A percentile compares a stretch with the other conserved stretches of the same genome.
Conservation (phyloP, 306 rosid genomes). For the Vigna nakashimae region DNA sequence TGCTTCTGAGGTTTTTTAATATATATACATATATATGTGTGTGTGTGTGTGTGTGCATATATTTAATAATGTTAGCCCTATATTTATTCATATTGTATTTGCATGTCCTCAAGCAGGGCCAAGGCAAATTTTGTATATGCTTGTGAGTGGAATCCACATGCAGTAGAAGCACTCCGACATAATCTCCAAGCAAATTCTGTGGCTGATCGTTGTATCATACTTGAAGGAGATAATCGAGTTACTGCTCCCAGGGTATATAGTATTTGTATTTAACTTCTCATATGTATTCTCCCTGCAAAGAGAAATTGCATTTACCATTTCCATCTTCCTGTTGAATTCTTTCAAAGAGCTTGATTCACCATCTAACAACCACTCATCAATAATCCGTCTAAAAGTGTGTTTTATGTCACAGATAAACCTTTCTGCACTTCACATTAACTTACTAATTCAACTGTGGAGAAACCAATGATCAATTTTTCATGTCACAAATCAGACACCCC, state of each 20-base stretch:
- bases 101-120: slow-evolving; percentile 71
- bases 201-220: slow-evolving; percentile 68
- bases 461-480: slow-evolving; percentile 24
- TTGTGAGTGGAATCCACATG: slow-evolving; percentile 96
- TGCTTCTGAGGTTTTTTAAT: slow-evolving; percentile 15
- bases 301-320: slow-evolving; percentile 2
- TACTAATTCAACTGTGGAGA: neutral
- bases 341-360: neutral
- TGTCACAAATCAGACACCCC: neutral
- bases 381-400: slow-evolving; percentile 19
- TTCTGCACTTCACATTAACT: neutral
- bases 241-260: slow-evolving; percentile 79
- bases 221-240: slow-evolving; percentile 84
- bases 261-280: slow-evolving; percentile 7
- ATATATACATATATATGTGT: neutral
- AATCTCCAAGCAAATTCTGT: slow-evolving; percentile 79
- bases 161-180: slow-evolving; percentile 75
- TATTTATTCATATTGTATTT: slow-evolving; percentile 32
- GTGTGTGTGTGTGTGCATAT: no score
- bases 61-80: neutral
- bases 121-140: slow-evolving; percentile 84
- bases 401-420: neutral
- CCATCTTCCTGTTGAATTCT: neutral
- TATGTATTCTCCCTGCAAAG: slow-evolving; percentile 32
- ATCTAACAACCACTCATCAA: slow-evolving; percentile 10